Conservation (phyloP, 1,284 basidiomycete genomes). For the Laetiporus sulphureus region DNA sequence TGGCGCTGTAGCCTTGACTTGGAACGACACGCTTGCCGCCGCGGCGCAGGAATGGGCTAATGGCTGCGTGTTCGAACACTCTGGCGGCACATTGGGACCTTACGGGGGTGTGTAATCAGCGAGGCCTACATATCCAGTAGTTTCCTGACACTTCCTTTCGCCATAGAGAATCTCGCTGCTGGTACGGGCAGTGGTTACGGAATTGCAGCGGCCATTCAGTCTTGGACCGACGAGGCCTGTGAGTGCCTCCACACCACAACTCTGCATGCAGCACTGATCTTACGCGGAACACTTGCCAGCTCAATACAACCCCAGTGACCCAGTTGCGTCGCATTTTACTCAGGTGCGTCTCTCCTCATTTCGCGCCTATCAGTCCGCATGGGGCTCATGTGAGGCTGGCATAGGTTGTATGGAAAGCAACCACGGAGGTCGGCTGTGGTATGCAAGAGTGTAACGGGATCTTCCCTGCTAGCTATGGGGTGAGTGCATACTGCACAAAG, state of each 20-base stretch:
- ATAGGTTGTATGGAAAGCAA: conserved; percentile 55
- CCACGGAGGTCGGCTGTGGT: conserved; percentile 58
- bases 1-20: conserved; percentile 50
- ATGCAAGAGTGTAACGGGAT: conserved; percentile 44
- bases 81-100: conserved; percentile 51
- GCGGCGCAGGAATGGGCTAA: conserved; percentile 63
- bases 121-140: too few relatives aligned
- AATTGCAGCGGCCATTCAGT: conserved; percentile 42
- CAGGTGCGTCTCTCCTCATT: conserved; percentile 34
- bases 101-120: conserved; percentile 44
- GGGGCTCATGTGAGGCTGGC: background rate
- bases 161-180: conserved; percentile 61
- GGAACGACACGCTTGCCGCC: conserved; percentile 46
- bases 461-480: conserved; percentile 44
- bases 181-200: conserved; percentile 48
- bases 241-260: conserved; percentile 9
- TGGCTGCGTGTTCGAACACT: conserved; percentile 56
- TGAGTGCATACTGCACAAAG: conserved; percentile 26
- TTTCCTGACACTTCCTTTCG: too few relatives aligned
- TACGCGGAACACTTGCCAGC: conserved; percentile 26
- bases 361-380: background rate
- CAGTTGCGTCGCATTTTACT: conserved; percentile 59
- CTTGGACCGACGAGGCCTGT: conserved; percentile 56
- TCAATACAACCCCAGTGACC: conserved; percentile 50
- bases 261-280: background rate